Conservation (phyloP, 2,329 filamentous ascomycete genomes). For the Pseudogymnoascus pannorum region DNA sequence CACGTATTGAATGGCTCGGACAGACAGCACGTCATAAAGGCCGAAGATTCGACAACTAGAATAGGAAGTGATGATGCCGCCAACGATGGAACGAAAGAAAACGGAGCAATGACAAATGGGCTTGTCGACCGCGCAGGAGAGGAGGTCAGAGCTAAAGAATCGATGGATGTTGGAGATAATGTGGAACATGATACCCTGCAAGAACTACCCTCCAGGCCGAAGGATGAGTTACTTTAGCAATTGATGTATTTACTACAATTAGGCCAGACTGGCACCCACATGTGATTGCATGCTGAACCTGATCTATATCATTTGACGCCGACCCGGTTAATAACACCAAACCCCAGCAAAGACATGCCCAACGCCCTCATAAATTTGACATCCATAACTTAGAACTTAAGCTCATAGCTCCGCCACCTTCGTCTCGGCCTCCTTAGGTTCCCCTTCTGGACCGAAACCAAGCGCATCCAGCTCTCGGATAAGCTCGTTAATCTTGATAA, state of each 20-base stretch:
- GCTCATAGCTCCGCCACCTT: neutral
- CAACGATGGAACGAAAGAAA: neutral
- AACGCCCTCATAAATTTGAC: conserved; percentile 9
- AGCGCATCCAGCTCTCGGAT: conserved; percentile 79
- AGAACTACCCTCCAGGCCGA: conserved; percentile 1
- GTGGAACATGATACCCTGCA: conserved; percentile 4
- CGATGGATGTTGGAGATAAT: neutral
- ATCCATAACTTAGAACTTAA: neutral
- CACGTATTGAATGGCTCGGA: neutral
- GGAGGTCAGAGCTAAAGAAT: neutral
- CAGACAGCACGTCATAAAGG: neutral
- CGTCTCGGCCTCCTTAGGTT: conserved; percentile 40
- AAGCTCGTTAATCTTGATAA: conserved; percentile 93
- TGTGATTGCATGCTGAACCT: neutral
- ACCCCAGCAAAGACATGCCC: neutral
- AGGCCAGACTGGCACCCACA: neutral
- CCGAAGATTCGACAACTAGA: neutral
- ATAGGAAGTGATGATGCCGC: neutral
- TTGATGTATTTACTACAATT: neutral
- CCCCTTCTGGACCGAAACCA: conserved; percentile 74
- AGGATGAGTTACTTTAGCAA: conserved; percentile 4
- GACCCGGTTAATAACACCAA: neutral
- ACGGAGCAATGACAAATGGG: neutral
- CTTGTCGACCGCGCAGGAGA: neutral
- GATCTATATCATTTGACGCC: neutral